Evolutionary conservation across 768 basidiomycete species (phyloP).

Genomic region (Podaxis mareebaensis): DNA sequence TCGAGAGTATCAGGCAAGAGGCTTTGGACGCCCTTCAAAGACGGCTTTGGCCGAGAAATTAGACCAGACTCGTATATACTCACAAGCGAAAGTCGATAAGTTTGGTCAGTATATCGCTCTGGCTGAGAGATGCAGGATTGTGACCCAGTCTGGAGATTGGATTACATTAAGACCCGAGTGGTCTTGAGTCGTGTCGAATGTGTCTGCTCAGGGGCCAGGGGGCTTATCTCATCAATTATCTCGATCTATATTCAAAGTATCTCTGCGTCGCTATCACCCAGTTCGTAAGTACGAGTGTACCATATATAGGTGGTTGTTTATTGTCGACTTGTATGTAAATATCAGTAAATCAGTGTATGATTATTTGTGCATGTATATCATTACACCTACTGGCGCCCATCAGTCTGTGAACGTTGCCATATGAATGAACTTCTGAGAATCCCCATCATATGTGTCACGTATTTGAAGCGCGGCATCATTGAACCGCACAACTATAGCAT

Average conservation of each 20-base stretch:
- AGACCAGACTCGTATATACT: constrained; percentile 32
- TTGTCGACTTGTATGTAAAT: not conserved
- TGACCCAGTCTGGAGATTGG: constrained; percentile 40
- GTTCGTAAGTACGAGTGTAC: not conserved
- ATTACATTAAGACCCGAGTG: constrained; percentile 34
- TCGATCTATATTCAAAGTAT: not conserved
- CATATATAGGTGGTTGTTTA: not conserved
- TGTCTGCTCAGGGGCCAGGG: not conserved
- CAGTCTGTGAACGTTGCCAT: too few relatives aligned
- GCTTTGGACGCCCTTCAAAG: constrained; percentile 33
- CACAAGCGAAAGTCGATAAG: constrained; percentile 37
- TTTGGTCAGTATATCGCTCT: constrained; percentile 42
- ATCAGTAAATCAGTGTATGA: not conserved
- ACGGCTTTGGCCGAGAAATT: constrained; percentile 38
- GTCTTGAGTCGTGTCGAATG: constrained; percentile 11
- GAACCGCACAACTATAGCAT: not conserved
- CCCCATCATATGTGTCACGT: not conserved
- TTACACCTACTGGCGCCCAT: not conserved
- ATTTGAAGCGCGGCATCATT: not conserved
- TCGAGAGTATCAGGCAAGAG: constrained; percentile 23
- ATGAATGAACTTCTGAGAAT: not conserved
- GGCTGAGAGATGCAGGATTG: constrained; percentile 38
- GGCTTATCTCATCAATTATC: not conserved
- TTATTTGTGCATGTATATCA: not conserved
- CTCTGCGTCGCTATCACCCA: not conserved